Percentiles rank a stretch among this genome's conserved stretches.
Evolutionary conservation across 83 land plant genomes (phyloP).

Genomic region (Picea abies): DNA sequence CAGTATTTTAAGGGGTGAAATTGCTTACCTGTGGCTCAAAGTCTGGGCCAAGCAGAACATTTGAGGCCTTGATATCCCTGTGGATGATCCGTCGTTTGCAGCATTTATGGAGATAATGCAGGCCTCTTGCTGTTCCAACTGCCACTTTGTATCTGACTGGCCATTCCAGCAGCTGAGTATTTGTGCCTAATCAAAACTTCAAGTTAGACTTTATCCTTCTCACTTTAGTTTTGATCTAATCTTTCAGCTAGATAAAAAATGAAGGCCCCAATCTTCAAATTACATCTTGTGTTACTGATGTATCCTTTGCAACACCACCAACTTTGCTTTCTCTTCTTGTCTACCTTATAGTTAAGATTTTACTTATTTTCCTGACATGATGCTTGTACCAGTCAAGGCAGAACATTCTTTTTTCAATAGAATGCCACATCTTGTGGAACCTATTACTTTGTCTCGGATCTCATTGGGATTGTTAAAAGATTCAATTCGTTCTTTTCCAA

Average conservation of each 20-base stretch:
- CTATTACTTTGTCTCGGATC: background rate
- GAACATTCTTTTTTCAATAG: background rate
- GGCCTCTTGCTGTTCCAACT: conserved; percentile 77
- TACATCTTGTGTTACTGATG: too few relatives aligned
- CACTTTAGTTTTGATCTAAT: background rate
- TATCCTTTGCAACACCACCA: background rate
- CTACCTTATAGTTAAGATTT: background rate
- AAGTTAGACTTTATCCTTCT: background rate
- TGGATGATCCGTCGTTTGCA: conserved; percentile 85
- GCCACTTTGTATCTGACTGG: conserved; percentile 73
- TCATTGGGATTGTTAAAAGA: background rate
- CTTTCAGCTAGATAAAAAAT: background rate
- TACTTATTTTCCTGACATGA: background rate
- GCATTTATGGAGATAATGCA: conserved; percentile 85
- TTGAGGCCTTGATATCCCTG: conserved; percentile 93
- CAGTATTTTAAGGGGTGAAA: background rate
- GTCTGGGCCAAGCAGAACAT: conserved; percentile 77
- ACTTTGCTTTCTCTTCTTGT: background rate
- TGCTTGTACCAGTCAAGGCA: background rate
- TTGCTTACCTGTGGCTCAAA: conserved; percentile 86
- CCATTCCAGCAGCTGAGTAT: conserved; percentile 52
- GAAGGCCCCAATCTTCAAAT: background rate
- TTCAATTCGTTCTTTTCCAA: background rate
- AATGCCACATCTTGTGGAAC: background rate
- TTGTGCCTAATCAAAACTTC: conserved; percentile 2